phyloP scores from a whole-genome alignment of 208 protist species.

The Trypanosoma mega region DNA sequence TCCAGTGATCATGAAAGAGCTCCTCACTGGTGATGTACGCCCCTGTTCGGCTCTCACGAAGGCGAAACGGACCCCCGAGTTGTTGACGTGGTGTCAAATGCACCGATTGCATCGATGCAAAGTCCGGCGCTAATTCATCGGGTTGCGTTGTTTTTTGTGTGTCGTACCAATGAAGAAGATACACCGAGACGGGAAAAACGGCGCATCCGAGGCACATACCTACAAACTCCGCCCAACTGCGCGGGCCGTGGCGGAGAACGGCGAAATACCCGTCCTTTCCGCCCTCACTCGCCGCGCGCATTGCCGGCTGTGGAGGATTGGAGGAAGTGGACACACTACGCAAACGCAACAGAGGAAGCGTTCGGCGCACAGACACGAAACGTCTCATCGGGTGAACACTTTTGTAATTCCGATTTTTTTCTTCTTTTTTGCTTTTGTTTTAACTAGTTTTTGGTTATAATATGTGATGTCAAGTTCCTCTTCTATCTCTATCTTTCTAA shows the following conservation, averaged over 20 bases:
- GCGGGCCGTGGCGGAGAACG: constrained; percentile 30
- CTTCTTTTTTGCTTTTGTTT: no score
- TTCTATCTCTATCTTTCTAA: no score
- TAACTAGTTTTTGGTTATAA: no score
- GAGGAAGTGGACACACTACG: not conserved
- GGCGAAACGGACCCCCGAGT: constrained; percentile 67
- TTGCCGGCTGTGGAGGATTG: not conserved
- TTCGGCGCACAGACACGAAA: not conserved
- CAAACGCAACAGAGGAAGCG: not conserved
- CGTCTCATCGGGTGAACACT: no score
- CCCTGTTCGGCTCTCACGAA: constrained; percentile 60
- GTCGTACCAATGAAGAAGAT: constrained; percentile 56
- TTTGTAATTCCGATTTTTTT: no score
- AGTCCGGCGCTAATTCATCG: constrained; percentile 43
- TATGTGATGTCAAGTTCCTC: no score
- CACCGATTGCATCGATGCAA: constrained; percentile 41
- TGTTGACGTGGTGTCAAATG: constrained; percentile 42
- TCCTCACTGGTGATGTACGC: constrained; percentile 64
- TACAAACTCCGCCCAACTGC: constrained; percentile 58
- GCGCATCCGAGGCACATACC: constrained; percentile 52
- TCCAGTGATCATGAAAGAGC: constrained; percentile 76
- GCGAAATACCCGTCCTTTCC: constrained; percentile 11
- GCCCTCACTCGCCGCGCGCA: not conserved
- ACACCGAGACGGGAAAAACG: constrained; percentile 54
- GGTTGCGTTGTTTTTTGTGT: constrained; percentile 20